Evolutionary conservation across 139 green algal genomes (phyloP).

Genomic region (Marvania coccoides): DNA sequence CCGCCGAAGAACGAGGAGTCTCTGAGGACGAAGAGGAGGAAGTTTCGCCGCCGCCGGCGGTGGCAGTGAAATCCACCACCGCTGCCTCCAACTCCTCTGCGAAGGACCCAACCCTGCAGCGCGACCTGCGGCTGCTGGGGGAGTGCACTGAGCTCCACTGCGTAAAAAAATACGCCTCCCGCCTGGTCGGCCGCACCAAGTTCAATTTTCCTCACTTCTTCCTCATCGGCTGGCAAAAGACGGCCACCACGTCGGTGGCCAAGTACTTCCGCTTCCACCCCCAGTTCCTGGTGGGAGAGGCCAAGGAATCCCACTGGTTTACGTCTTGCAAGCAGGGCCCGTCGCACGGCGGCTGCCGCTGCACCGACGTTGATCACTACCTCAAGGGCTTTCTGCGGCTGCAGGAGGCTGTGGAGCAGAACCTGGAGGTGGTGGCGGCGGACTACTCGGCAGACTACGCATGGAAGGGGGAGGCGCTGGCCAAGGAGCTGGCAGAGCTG

Average conservation of each 20-base stretch:
- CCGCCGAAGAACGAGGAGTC: no score
- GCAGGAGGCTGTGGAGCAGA: background rate
- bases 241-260: constrained; percentile 5
- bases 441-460: background rate
- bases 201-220: constrained; percentile 12
- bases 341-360: background rate
- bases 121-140: no score
- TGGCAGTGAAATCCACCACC: no score
- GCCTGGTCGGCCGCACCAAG: no score
- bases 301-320: background rate
- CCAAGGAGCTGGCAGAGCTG: background rate
- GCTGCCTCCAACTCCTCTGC: no score
- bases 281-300: background rate
- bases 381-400: background rate
- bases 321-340: background rate
- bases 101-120: no score
- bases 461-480: background rate
- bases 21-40: no score
- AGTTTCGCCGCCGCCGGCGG: no score
- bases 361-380: background rate
- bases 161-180: no score
- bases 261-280: background rate
- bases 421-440: background rate
- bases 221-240: constrained; percentile 9
- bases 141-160: no score